A percentile compares a stretch with the other conserved stretches of the same genome.
phyloP scores from a whole-genome alignment of 23 red algal genomes.

The Gracilaria vermiculophylla region DNA sequence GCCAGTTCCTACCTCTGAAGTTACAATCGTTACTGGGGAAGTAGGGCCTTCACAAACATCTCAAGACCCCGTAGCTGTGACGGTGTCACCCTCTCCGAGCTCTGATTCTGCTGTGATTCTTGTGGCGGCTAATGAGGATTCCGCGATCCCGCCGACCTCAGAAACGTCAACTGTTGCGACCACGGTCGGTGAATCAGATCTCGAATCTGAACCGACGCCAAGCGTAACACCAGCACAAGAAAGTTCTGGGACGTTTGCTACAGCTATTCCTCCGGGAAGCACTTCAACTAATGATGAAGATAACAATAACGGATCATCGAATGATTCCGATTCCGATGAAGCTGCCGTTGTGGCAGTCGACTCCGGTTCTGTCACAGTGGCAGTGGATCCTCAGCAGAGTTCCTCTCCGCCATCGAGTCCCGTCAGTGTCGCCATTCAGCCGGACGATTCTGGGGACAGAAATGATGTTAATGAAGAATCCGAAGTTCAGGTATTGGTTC shows the following conservation, averaged over 20 bases:
- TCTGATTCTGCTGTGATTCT: not conserved
- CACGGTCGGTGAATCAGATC: not conserved
- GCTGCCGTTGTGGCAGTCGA: not conserved
- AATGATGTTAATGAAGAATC: not conserved
- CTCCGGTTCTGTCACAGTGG: not conserved
- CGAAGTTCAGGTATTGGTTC: not conserved
- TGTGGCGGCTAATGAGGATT: not conserved
- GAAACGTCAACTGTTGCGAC: not conserved
- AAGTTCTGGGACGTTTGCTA: not conserved
- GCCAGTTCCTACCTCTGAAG: not conserved
- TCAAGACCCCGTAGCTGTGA: not conserved
- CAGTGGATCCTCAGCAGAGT: not conserved
- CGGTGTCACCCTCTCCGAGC: not conserved
- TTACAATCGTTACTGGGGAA: not conserved
- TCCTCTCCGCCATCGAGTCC: not conserved
- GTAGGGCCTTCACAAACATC: not conserved
- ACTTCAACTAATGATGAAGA: not conserved
- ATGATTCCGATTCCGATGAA: not conserved
- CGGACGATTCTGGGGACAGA: not conserved
- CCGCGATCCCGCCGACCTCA: not conserved
- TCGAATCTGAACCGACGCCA: not conserved
- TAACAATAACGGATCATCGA: not conserved
- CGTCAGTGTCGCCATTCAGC: slow-evolving; percentile 6
- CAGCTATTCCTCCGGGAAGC: slow-evolving; percentile 2
- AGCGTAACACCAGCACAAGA: not conserved